Conservation (phyloP, 1,139 yeast species). For the Diutina scorzettiae region DNA sequence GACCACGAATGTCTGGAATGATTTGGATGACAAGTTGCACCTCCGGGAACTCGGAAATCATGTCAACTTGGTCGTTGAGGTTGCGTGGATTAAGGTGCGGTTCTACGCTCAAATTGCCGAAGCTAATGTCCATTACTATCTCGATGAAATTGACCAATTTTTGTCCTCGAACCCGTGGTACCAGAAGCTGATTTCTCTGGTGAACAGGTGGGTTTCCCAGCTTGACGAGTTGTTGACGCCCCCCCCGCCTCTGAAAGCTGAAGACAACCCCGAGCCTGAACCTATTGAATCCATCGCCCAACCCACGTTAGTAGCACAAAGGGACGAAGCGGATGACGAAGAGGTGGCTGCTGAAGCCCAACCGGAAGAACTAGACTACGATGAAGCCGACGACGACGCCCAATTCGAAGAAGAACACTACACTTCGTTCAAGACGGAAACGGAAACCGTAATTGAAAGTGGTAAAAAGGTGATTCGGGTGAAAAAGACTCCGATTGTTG, state of each 20-base stretch:
- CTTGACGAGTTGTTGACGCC: not conserved
- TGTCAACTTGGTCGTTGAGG: not conserved
- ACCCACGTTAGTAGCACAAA: not conserved
- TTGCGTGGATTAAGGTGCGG: not conserved
- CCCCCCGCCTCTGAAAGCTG: not conserved
- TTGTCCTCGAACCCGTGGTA: not conserved
- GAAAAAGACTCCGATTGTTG: too few relatives aligned
- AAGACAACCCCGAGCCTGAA: conserved; percentile 3
- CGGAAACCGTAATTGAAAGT: too few relatives aligned
- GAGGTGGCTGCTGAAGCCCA: not conserved
- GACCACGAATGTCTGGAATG: not conserved
- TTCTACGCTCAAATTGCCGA: not conserved
- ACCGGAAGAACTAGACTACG: not conserved
- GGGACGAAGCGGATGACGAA: not conserved
- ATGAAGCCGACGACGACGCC: not conserved
- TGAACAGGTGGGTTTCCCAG: not conserved
- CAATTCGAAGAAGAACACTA: too few relatives aligned
- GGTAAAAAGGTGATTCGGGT: too few relatives aligned
- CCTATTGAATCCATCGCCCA: not conserved
- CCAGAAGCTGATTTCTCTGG: not conserved
- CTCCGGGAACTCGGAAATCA: not conserved
- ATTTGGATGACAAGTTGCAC: not conserved
- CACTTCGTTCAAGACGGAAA: too few relatives aligned
- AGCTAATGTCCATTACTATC: not conserved
- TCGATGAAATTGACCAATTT: not conserved